Evolutionary conservation across 2,329 filamentous ascomycete species (phyloP).

Genomic region (Cladosporium sp.): DNA sequence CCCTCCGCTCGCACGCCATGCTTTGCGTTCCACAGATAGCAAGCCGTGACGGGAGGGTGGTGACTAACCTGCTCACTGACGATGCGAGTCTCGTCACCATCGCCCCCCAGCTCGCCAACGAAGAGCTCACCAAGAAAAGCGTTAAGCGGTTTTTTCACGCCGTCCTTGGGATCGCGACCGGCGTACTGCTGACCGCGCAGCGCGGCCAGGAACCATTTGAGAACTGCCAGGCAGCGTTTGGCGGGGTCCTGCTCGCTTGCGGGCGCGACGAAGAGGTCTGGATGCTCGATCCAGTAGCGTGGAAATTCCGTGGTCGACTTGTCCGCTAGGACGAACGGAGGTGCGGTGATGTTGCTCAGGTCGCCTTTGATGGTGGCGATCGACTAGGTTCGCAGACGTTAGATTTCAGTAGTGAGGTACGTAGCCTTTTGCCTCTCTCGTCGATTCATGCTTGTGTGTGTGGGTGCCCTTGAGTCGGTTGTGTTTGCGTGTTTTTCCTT

Average conservation of each 20-base stretch:
- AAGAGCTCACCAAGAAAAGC: slow-evolving; percentile 48
- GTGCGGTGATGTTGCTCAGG: slow-evolving; percentile 43
- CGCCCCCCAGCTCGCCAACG: slow-evolving; percentile 34
- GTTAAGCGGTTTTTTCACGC: slow-evolving; percentile 49
- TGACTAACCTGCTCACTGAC: slow-evolving; percentile 44
- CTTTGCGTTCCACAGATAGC: slow-evolving; percentile 43
- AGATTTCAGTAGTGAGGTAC: neutral
- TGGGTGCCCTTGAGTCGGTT: no score
- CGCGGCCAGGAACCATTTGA: slow-evolving; percentile 47
- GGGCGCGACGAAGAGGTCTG: slow-evolving; percentile 42
- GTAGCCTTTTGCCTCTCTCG: neutral
- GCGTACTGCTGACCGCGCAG: slow-evolving; percentile 46
- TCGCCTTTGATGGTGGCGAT: slow-evolving; percentile 44
- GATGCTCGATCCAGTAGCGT: slow-evolving; percentile 44
- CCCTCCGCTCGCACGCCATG: slow-evolving; percentile 41
- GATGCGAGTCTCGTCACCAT: slow-evolving; percentile 36
- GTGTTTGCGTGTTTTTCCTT: no score
- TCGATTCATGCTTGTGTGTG: no score
- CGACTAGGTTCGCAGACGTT: slow-evolving; percentile 23
- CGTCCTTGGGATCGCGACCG: slow-evolving; percentile 37
- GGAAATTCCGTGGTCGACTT: slow-evolving; percentile 44
- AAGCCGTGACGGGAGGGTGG: slow-evolving; percentile 44
- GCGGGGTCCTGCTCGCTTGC: slow-evolving; percentile 37
- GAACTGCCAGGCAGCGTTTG: slow-evolving; percentile 40
- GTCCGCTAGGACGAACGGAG: slow-evolving; percentile 42